Evolutionary conservation across 768 basidiomycete genomes (phyloP).

Genomic region (Pleurotus eryngii): DNA sequence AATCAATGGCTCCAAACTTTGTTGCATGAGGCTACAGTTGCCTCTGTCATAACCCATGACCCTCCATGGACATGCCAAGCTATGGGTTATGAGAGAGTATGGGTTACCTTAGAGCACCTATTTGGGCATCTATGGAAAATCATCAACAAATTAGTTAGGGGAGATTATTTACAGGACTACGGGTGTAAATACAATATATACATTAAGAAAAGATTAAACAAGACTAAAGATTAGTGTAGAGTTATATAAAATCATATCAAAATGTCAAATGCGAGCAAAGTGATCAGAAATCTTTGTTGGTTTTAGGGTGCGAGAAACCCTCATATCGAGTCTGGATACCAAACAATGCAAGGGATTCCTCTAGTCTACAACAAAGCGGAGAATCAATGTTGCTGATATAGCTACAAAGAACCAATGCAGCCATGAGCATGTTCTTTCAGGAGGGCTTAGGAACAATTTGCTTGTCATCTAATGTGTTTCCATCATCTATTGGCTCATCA

Average conservation of each 20-base stretch:
- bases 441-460: no score
- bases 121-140: not conserved
- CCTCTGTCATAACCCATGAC: conserved; percentile 9
- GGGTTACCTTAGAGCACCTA: not conserved
- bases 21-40: no score
- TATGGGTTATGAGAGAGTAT: conserved; percentile 9
- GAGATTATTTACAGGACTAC: no score
- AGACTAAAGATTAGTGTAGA: not conserved
- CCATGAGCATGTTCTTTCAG: no score
- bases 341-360: not conserved
- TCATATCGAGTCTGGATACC: not conserved
- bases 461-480: no score
- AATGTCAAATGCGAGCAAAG: not conserved
- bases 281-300: not conserved
- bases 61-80: conserved; percentile 4
- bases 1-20: no score
- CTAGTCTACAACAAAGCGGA: not conserved
- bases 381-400: not conserved
- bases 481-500: no score
- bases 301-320: not conserved
- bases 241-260: not conserved
- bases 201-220: no score
- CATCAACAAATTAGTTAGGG: no score
- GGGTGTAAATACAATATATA: no score
- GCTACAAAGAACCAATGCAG: no score